These are phyloP conservation scores for Orychophragmus violaceus DNA, from an alignment of 345 rosid genomes.

Conservation along the genomic window DNA sequence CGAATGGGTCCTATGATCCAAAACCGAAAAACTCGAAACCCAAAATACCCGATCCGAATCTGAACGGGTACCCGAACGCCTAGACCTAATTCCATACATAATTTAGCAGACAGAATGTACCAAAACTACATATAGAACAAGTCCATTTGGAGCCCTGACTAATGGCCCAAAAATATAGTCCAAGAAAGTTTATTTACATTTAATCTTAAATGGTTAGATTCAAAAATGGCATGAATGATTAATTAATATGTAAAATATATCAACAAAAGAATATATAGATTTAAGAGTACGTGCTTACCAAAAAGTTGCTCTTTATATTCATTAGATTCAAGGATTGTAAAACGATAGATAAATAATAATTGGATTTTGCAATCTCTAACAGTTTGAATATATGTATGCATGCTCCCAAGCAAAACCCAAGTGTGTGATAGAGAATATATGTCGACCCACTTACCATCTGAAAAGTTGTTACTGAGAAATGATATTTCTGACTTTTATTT, in stretches of 20 bases:
- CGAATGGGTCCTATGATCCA: no score
- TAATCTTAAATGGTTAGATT: background rate
- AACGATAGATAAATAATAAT: background rate
- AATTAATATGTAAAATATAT: background rate
- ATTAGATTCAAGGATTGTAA: background rate
- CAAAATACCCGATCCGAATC: no score
- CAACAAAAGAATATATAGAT: background rate
- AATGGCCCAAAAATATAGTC: background rate
- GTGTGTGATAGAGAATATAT: background rate
- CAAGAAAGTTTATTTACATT: background rate
- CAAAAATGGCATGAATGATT: background rate
- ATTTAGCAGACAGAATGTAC: background rate
- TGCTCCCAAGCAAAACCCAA: background rate
- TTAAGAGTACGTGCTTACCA: background rate
- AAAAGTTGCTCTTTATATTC: background rate
- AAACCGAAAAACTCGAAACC: no score
- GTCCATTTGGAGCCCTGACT: background rate
- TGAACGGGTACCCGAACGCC: no score
- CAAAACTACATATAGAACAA: background rate
- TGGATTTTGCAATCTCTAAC: background rate
- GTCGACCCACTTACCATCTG: constrained; percentile 17
- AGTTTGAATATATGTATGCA: background rate
- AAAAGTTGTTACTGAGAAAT: background rate
- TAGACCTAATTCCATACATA: no score
- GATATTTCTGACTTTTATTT: background rate